Evolutionary conservation across 768 basidiomycete genomes (phyloP).

Genomic region (Mycena haematopus): DNA sequence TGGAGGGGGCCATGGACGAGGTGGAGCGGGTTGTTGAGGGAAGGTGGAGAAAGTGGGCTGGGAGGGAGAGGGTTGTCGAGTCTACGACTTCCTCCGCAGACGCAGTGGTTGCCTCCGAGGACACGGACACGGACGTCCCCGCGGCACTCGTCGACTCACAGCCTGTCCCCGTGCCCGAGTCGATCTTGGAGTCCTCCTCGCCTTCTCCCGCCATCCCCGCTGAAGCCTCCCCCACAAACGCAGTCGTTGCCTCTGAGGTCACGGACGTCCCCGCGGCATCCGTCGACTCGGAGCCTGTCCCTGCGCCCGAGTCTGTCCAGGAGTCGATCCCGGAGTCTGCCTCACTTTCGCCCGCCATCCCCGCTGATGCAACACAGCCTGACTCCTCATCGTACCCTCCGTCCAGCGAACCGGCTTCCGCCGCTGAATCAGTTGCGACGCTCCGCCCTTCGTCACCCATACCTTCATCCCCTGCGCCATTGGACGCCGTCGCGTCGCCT

Average conservation of each 20-base stretch:
- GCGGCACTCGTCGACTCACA: background rate
- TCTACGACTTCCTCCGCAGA: background rate
- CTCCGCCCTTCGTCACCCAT: conserved; percentile 26
- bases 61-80: conserved; percentile 31
- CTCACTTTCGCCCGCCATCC: background rate
- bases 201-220: no score
- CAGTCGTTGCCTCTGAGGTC: background rate
- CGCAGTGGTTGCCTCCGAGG: background rate
- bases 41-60: conserved; percentile 40
- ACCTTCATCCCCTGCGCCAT: background rate
- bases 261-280: background rate
- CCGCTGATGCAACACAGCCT: background rate
- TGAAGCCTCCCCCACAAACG: background rate
- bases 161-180: background rate
- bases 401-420: background rate
- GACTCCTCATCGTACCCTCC: conserved; percentile 7
- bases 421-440: conserved; percentile 31
- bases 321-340: background rate
- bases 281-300: background rate
- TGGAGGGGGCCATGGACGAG: conserved; percentile 63
- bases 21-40: conserved; percentile 57
- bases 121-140: background rate
- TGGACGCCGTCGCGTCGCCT: conserved; percentile 26
- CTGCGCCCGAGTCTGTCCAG: background rate
- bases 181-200: no score